phyloP scores from a whole-genome alignment of 805 yeast genomes.

The Clavispora carvajalis region DNA sequence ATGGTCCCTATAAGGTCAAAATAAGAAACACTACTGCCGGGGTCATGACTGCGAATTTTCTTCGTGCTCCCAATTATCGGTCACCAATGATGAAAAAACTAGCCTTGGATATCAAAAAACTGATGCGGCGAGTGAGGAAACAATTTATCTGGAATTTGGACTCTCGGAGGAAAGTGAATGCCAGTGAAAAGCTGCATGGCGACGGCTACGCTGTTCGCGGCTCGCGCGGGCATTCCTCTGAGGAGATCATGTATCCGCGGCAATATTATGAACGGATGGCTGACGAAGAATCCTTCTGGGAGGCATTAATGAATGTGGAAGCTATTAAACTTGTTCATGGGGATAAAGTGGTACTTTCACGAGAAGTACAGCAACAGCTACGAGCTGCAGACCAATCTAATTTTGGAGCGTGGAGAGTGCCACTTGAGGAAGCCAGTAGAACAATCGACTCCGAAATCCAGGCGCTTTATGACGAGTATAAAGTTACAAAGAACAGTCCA shows the following conservation, averaged over 20 bases:
- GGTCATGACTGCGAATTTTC: constrained; percentile 22
- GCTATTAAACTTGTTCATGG: not conserved
- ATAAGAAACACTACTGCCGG: constrained; percentile 29
- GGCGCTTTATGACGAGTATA: constrained; percentile 13
- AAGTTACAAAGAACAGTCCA: constrained; percentile 4
- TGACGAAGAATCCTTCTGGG: constrained; percentile 33
- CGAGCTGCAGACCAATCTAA: not conserved
- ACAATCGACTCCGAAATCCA: constrained; percentile 11
- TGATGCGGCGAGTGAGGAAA: constrained; percentile 21
- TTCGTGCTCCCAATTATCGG: constrained; percentile 20
- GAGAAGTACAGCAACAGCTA: not conserved
- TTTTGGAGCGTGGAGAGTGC: constrained; percentile 7
- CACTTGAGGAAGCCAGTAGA: constrained; percentile 7
- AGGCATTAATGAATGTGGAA: constrained; percentile 16
- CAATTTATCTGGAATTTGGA: constrained; percentile 21
- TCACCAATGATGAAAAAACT: constrained; percentile 17
- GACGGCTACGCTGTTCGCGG: constrained; percentile 28
- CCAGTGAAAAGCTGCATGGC: constrained; percentile 15
- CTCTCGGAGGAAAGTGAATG: constrained; percentile 1
- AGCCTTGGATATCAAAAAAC: constrained; percentile 29
- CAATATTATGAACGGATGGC: constrained; percentile 22
- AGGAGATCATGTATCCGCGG: constrained; percentile 26
- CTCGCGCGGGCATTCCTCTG: constrained; percentile 22
- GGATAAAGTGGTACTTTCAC: not conserved
- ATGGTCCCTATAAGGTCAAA: constrained; percentile 34